Conservation (phyloP, 1,139 yeast genomes). For the Lizanozyma gosingica region DNA sequence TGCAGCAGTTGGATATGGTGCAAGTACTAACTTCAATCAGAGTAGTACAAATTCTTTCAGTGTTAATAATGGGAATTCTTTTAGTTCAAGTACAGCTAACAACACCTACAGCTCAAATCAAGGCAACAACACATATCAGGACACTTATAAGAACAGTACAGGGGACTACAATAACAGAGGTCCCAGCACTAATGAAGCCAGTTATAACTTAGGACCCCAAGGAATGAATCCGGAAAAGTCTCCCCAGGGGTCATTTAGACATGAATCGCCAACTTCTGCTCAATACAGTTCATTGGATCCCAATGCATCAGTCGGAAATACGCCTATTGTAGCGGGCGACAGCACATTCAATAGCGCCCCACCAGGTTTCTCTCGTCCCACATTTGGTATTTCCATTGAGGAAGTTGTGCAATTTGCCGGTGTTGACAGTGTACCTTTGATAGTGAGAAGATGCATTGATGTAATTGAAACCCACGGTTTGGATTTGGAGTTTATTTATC, state of each 20-base stretch:
- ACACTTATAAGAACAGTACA: constrained; percentile 2
- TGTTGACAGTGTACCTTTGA: constrained; percentile 81
- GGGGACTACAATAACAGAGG: constrained; percentile 3
- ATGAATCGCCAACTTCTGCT: not conserved
- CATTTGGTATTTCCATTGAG: constrained; percentile 78
- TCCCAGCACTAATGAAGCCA: not conserved
- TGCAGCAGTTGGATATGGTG: constrained; percentile 1
- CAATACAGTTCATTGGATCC: constrained; percentile 33
- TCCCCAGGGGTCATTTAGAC: not conserved
- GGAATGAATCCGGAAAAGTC: too few species aligned
- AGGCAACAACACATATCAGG: too few species aligned
- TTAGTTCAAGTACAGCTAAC: constrained; percentile 9
- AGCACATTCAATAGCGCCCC: not conserved
- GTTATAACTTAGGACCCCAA: too few species aligned
- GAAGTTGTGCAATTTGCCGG: constrained; percentile 70
- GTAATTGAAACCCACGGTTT: constrained; percentile 79
- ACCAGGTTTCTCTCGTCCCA: constrained; percentile 31
- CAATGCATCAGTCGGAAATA: constrained; percentile 13
- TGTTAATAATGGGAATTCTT: constrained; percentile 2
- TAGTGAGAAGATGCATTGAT: constrained; percentile 82
- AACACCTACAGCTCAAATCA: constrained; percentile 1
- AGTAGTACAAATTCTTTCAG: not conserved
- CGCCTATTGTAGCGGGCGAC: constrained; percentile 1
- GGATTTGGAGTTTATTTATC: constrained; percentile 80
- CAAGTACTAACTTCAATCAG: constrained; percentile 1